A percentile compares a stretch with the other conserved stretches of the same genome.
Conservation (phyloP, 805 yeast genomes). For the Candida incommunis region DNA sequence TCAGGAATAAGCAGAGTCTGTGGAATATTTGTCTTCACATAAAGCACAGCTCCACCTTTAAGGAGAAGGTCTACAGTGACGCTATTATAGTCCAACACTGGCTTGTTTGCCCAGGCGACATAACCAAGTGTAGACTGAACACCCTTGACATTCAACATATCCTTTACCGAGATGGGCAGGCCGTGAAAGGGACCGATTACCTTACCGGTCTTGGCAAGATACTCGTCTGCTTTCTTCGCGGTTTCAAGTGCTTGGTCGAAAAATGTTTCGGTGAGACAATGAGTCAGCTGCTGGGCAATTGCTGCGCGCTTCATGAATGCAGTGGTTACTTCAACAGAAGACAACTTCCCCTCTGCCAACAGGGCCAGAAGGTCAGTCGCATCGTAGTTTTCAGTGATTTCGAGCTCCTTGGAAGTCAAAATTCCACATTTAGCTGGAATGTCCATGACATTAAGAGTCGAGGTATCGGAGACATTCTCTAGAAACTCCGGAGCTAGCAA, state of each 20-base stretch:
- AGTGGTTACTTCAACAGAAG: conserved; percentile 31
- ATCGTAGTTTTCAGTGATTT: conserved; percentile 13
- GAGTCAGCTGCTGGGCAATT: conserved; percentile 40
- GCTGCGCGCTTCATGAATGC: conserved; percentile 50
- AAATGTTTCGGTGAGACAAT: conserved; percentile 27
- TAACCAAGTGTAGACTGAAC: conserved; percentile 36
- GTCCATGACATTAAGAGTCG: not conserved
- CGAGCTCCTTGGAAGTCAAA: conserved; percentile 12
- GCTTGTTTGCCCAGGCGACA: conserved; percentile 29
- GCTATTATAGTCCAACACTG: conserved; percentile 17
- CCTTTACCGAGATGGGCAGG: conserved; percentile 48
- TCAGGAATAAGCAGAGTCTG: conserved; percentile 38
- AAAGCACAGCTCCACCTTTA: conserved; percentile 38
- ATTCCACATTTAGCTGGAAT: conserved; percentile 7
- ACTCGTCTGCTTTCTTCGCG: conserved; percentile 42
- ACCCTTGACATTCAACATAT: conserved; percentile 33
- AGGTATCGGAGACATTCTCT: not conserved
- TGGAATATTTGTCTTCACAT: conserved; percentile 41
- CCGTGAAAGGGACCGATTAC: conserved; percentile 54
- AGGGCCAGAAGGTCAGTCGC: conserved; percentile 12
- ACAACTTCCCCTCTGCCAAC: conserved; percentile 20
- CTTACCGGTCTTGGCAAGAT: conserved; percentile 31
- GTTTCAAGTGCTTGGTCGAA: conserved; percentile 42
- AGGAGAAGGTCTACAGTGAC: conserved; percentile 28
- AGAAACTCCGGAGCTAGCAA: not conserved